These are phyloP conservation scores for Euphrasia confusa DNA, from an alignment of 257 asterid species.

Conservation along the genomic window DNA sequence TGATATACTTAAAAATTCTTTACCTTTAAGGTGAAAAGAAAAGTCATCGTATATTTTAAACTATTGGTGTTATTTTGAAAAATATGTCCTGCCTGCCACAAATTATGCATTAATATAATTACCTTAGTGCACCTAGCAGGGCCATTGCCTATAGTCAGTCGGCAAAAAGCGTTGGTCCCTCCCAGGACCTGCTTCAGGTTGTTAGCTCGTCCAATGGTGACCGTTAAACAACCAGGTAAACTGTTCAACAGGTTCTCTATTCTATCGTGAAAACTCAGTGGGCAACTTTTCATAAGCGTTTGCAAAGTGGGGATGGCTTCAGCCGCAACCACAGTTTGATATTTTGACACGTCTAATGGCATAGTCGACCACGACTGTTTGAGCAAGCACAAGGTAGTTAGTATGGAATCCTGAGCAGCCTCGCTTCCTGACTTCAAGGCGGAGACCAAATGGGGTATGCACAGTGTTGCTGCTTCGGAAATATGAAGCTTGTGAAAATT, in stretches of 20 bases:
- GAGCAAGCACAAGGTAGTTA: constrained; percentile 61
- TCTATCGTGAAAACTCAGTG: constrained; percentile 66
- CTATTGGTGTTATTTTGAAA: no score
- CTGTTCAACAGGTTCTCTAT: constrained; percentile 60
- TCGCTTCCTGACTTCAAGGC: constrained; percentile 69
- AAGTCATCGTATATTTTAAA: no score
- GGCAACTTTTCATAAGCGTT: constrained; percentile 55
- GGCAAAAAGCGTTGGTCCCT: constrained; percentile 72
- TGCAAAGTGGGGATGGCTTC: constrained; percentile 85
- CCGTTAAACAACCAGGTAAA: constrained; percentile 89
- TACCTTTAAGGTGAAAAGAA: no score
- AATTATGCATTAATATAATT: not conserved
- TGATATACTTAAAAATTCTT: no score
- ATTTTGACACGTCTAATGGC: constrained; percentile 67
- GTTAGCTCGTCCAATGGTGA: constrained; percentile 58
- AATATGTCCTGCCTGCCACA: no score
- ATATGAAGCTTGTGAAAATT: constrained; percentile 70
- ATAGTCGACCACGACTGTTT: constrained; percentile 79
- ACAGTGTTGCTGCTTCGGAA: constrained; percentile 69
- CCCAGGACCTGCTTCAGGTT: constrained; percentile 68
- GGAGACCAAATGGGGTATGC: constrained; percentile 69
- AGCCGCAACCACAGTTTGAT: constrained; percentile 74
- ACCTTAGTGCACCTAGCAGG: constrained; percentile 87
- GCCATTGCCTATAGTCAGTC: constrained; percentile 59
- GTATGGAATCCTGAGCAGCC: constrained; percentile 58